Evolutionary conservation across 164 flowering plant genomes (phyloP), one percentile per base, ranked within the genome.

Genomic region (Buxus sempervirens): DNA sequence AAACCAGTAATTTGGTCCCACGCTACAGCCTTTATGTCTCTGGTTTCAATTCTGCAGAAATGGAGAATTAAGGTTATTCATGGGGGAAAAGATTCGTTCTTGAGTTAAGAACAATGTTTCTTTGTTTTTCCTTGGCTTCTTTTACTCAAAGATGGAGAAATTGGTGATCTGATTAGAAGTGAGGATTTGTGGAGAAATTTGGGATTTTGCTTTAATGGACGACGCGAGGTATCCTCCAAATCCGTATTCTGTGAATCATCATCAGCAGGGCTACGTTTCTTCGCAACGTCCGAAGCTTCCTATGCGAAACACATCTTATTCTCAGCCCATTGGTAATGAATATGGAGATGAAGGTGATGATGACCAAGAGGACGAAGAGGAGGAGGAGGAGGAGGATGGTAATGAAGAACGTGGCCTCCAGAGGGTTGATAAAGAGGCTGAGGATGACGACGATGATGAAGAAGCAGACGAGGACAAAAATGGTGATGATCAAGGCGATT

Each of bases 161-260:
- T 32, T 3, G 38, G 38, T 32, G 38, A 7, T 32, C 7, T 32
- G 7, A 7, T 3, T 32, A 32, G 38, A 32, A 32, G 38, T 22
- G 6, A 55, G 58, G 58, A 10, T 55, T 19, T 6, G 21, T 10
- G 15, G 4, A 22, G 13, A 55, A 55, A 55, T 55, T 25, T 25
- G 32, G 32, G 60, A 4, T 55, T 14, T 58, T 15, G 21, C 3
- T 32, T 21, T 23, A 42, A 84, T 84, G 88, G 82, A 73, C 49
- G 82, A 84, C 45, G 73, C 78, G 0, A 75, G 84, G 65, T 82
- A 82, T 73, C 80, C 85, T 15, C 67, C 72, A 21, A 76, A 75
- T 25, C 69, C 70, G 51, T 65, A 70, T 59, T 38, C 79, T 65
- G 19, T 70, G 16, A 69, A 73, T 63, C 71, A 73, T 63, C 71